Base-by-base conservation (phyloP, 306 rosid genomes). In the Dalbergia oliveri region DNA sequence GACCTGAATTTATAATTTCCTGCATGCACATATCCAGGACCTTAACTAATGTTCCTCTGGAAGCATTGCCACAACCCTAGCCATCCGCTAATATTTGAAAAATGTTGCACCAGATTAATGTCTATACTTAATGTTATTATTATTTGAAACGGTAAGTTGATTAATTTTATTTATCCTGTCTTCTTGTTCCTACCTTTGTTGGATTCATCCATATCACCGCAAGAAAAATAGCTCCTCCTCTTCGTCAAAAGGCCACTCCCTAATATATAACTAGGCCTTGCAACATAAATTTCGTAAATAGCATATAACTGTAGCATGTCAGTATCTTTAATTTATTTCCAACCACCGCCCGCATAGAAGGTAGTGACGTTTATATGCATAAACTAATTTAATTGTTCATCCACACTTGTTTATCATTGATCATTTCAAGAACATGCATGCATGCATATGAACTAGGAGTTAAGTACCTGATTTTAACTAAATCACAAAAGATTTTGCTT, bases 1-100 rank as follows among this genome's bases (percentile, higher is more conserved):
- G 18, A 65, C 13, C 19, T 71, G 34, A 44, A 59, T 51, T 66
- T 50, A 21, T 74, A 33, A 70, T 72, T 76, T 72, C 62, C 34
- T 63, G 78, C 61, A 26, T 60, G 57, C 33, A 57, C 14, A 54
- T 80, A 63, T 66, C 34, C 53, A 1, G 69, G 63, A 57, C 53
- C 56, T 54, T 73, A 4, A 54, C 5, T 47, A 41, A 15, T 49
- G 34, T 45, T 75, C 44, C 5, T 76, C 19, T 16, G 59, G n/a
- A 26, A 37, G 13, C 21, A 6, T 53, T 34, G 58, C 19, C 18
- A 13, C 31, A 63, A 50, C 58, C 33, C 37, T 64, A 50, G 11
- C 41, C 26, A 10, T 56, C 53, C 12, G 5, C 8, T 35, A 50
- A 47, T 57, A 53, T 15, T 53, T 43, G 26, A 15, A 43, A 44